Evolutionary conservation across 805 yeast species (phyloP), one percentile per base, ranked within the genome.

Genomic region (Metschnikowia dekortorum): DNA sequence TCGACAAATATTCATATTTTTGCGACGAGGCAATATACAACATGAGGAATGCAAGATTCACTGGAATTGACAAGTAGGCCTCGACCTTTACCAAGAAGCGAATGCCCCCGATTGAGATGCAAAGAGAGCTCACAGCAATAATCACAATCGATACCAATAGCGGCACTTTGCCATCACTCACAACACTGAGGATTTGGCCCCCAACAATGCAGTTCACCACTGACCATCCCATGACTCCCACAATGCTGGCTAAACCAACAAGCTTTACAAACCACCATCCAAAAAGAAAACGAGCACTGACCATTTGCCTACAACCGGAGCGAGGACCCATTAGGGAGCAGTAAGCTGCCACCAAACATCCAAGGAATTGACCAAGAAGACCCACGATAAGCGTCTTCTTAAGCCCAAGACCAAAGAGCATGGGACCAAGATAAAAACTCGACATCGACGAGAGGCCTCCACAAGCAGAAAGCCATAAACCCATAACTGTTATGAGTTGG

Each of bases 391-490:
- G 60, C 1, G 87, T 70, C 58, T 87, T 85, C 50, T 69, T 78
- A 58, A 87, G 83, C 11, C 89, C 87, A 26, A 89, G 69, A 2
- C 80, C 85, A 61, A 80, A 89, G 2, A 87, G 61, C 45, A 87
- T 64, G 0, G 96, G 88, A 0, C 95, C 94, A 42, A 88, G 68
- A 48, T 86, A 81, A 61, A 80, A 89, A 1, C 94, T 81, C 1
- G 96, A 85, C 90, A 89, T 87, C 0, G 96, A 87, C 2, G 95
- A 84, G n/a, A 89, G 70, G 0, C 96, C 90, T 47, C 96, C 95
- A 51, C 91, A 79, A 0, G 92, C 96, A 38, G 91, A 83, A 13
- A 87, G 61, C 96, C 96, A 89, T 40, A 89, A 75, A 2, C 94
- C 90, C 10, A 78, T 65, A 14, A 87, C 88, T 8, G 71, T 62